Evolutionary conservation across 805 yeast species (phyloP), one percentile per base, ranked within the genome.

Genomic region (Spathaspora sp.): DNA sequence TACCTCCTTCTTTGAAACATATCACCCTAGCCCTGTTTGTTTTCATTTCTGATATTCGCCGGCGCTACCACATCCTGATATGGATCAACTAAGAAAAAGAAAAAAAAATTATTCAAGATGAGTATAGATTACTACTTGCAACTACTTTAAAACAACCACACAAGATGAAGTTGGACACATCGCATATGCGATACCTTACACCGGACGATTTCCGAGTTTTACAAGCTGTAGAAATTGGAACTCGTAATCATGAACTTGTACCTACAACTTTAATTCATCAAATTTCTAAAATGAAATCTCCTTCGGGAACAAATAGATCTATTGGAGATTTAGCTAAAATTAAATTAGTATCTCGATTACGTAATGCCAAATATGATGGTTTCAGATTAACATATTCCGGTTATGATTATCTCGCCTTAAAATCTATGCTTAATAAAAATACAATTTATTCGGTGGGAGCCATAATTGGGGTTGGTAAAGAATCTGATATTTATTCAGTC

Each of bases 291-390:
- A 67, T 91, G 61, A 81, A 87, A 57, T 83, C 90, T 18, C 81
- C 82, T 6, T 82, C 96, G 1, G 86, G 87, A 26, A 88, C 96
- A 0, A 85, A 85, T 61, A 78, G 89, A 60, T 81, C 89, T 20
- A 87, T 94, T 42, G 80, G 89, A 12, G 96, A 89, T 60, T 76
- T 94, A 54, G 97, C 98, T 23, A 93, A 93, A 68, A 71, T 90
- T 55, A 90, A 85, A 60, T 73, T 94, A 48, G 79, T 94, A 20
- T 78, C 93, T 1, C 78, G 85, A 56, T 76, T 90, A 52, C 80
- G 97, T 70, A 94, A 94, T 67, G 96, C 97, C 32, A 89, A 85
- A 61, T 93, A 94, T 68, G 99, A 94, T 66, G 99, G 99, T 11
- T 94, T 89, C 72, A 78, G 93, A 58, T 70, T 94, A 57, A 87